These are phyloP conservation scores for Brettanomyces sp. DNA, from an alignment of 805 yeast genomes.

Conservation along the genomic window DNA sequence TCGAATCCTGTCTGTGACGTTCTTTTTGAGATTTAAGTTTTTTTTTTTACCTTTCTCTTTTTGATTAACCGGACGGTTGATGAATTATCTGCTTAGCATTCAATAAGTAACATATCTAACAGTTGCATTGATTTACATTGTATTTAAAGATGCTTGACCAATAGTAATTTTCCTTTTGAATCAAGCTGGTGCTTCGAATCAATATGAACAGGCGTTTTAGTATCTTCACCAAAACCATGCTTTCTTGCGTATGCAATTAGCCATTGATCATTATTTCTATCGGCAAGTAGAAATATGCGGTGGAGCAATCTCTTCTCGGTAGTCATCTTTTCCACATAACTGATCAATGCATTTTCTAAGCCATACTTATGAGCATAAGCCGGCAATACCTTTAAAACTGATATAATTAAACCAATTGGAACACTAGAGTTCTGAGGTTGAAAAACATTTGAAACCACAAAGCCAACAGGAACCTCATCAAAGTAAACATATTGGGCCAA, in stretches of 20 bases:
- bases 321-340: constrained; percentile 48
- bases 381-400: constrained; percentile 36
- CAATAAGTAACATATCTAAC: no score
- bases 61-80: no score
- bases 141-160: background rate
- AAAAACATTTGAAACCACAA: constrained; percentile 47
- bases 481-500: constrained; percentile 48
- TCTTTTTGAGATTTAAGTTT: constrained; percentile 17
- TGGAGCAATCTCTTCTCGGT: constrained; percentile 40
- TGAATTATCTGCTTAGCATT: no score
- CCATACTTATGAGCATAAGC: constrained; percentile 49
- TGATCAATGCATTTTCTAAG: constrained; percentile 51
- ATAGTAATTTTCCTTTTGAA: background rate
- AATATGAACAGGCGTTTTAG: background rate
- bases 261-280: constrained; percentile 4
- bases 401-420: constrained; percentile 20
- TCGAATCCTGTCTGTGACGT: constrained; percentile 99
- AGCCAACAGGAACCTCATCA: constrained; percentile 77
- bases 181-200: background rate
- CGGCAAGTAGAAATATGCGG: constrained; percentile 26
- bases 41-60: background rate
- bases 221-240: background rate
- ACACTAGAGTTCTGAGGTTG: constrained; percentile 32
- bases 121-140: no score
- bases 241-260: constrained; percentile 3